These are phyloP conservation scores for Picea engelmannii DNA, from an alignment of 83 land plant species.

Conservation along the genomic window DNA sequence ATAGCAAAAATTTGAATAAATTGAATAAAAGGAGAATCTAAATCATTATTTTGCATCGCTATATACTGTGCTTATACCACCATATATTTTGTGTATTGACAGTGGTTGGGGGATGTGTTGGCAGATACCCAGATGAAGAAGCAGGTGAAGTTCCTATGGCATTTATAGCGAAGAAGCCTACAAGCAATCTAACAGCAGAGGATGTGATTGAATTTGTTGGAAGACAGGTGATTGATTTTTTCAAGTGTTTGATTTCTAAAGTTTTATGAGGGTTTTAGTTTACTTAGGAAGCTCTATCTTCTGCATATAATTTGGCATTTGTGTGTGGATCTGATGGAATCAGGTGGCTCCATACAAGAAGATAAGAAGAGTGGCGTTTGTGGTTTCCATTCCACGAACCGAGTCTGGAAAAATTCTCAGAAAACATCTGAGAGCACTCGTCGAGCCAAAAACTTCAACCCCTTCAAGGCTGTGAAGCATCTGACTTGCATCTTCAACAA, in stretches of 20 bases:
- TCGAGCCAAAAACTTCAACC: neutral
- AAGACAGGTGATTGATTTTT: too few species aligned
- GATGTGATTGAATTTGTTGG: conserved; percentile 32
- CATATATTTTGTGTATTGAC: too few species aligned
- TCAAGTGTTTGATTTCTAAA: too few species aligned
- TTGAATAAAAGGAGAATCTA: too few species aligned
- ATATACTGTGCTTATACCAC: too few species aligned
- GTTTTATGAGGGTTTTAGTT: neutral
- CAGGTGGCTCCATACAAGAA: conserved; percentile 52
- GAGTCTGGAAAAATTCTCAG: conserved; percentile 40
- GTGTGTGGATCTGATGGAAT: neutral
- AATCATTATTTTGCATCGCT: too few species aligned
- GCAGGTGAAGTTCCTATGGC: conserved; percentile 44
- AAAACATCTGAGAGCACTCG: conserved; percentile 14
- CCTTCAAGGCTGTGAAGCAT: conserved; percentile 2
- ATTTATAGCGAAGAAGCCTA: conserved; percentile 14
- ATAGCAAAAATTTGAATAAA: too few species aligned
- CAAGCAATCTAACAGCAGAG: conserved; percentile 19
- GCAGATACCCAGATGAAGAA: conserved; percentile 41
- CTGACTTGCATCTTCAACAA: too few species aligned
- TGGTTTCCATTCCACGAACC: conserved; percentile 30
- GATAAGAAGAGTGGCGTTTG: conserved; percentile 35
- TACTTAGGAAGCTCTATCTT: neutral
- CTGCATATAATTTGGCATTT: neutral
- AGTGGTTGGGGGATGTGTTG: too few species aligned